Conservation (phyloP, 139 green algal species). For the Picochlorum costavermella region DNA sequence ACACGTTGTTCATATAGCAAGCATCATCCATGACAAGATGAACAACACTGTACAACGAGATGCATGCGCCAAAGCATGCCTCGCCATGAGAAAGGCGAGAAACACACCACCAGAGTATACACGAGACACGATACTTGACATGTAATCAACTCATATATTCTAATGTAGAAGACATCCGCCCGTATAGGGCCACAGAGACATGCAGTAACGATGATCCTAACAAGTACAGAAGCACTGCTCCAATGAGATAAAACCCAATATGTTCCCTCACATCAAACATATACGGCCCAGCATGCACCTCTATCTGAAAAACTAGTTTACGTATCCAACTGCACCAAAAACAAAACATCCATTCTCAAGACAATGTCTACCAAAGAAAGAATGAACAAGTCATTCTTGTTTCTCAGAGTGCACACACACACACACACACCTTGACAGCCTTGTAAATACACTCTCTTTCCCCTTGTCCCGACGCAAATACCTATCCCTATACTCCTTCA, state of each 20-base stretch:
- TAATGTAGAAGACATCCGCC: too few relatives aligned
- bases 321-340: background rate
- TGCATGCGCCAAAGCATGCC: background rate
- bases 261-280: slow-evolving; percentile 1
- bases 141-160: too few relatives aligned
- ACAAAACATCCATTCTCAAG: too few relatives aligned
- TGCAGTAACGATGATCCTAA: background rate
- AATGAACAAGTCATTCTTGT: too few relatives aligned
- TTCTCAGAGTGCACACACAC: too few relatives aligned
- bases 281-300: background rate
- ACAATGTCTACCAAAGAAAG: too few relatives aligned
- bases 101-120: background rate
- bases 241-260: background rate
- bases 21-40: background rate
- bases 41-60: background rate
- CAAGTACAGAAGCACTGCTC: background rate
- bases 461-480: background rate
- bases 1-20: background rate
- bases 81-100: background rate
- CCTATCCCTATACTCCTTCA: background rate
- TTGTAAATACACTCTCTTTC: background rate
- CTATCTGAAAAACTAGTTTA: background rate
- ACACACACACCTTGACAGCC: background rate
- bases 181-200: too few relatives aligned
- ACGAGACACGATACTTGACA: too few relatives aligned